Evolutionary conservation across 306 rosid species (phyloP), one percentile per base, ranked within the genome.

Genomic region (Parietaria judaica): DNA sequence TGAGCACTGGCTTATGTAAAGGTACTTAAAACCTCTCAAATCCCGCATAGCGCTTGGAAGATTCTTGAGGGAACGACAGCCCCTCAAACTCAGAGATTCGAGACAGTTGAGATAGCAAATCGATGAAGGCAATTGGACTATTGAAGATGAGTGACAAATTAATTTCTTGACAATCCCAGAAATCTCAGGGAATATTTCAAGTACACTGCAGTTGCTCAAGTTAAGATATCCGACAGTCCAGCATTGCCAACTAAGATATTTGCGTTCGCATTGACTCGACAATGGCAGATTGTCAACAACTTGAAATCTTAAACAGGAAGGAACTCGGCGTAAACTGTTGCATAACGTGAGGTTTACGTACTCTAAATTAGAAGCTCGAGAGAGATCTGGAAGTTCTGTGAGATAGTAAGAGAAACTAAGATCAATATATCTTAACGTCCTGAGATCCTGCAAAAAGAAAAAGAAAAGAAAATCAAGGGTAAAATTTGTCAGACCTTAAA

Each of bases 381-480:
- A 66, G 14, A 72, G 53, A 60, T 66, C 44, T 14, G 72, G 67
- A 16, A 72, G 36, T 63, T 66, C 47, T n/a, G 23, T 47, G 37
- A 72, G 31, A 7, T 60, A 3, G 47, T 56, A 37, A 2, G 56
- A 51, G 1, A 4, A 0, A 1, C 7, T 2, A 10, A 72, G 76
- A 35, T 65, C 10, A 3, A 72, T 12, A 3, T 0, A 0, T 31
- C 23, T 59, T 10, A 72, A 43, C 1, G 53, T 60, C 36, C 3
- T 47, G 46, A 61, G 51, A 5, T 45, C 23, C 76, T 72, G 50
- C 3, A 14, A 52, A 62, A 50, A 23, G 31, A 23, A 23, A 31
- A 49, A 51, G 1, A 23, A 23, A 23, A 23, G 31, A 4, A 14
- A 0, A 49, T 7, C 9, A 6, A 35, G 6, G 6, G 3, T 9